Percentiles rank a stretch among this genome's conserved stretches.
Evolutionary conservation across 331 rosid genomes (phyloP).

Genomic region (Prunus yedoensis): DNA sequence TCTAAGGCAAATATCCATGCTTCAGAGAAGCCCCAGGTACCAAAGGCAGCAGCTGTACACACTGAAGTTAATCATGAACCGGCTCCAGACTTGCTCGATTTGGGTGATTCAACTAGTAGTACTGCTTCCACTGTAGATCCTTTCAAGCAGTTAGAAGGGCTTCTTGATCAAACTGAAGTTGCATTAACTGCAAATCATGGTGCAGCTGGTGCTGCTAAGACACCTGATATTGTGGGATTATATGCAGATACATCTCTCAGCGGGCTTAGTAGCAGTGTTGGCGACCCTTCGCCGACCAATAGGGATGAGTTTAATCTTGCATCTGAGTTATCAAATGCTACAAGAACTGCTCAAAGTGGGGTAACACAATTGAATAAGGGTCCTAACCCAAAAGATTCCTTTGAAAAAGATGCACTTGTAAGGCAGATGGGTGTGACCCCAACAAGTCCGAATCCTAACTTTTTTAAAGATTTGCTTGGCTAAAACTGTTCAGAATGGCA

Average conservation of each 20-base stretch:
- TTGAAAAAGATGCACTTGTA: constrained; percentile 79
- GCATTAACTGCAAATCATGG: constrained; percentile 35
- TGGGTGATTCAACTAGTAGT: constrained; percentile 57
- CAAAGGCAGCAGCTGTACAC: constrained; percentile 41
- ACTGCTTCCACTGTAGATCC: constrained; percentile 58
- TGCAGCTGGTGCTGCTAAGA: constrained; percentile 30
- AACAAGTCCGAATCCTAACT: no score
- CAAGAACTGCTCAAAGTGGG: constrained; percentile 34
- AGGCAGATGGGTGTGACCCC: constrained; percentile 76
- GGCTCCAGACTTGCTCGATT: constrained; percentile 81
- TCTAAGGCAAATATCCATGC: constrained; percentile 43
- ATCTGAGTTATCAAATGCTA: constrained; percentile 43
- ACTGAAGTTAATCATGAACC: constrained; percentile 46
- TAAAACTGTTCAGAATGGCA: no score
- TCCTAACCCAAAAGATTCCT: constrained; percentile 42
- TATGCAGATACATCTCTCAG: constrained; percentile 42
- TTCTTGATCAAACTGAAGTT: constrained; percentile 48
- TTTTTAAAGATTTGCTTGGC: constrained; percentile 1
- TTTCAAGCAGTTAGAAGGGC: constrained; percentile 74
- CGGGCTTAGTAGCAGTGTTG: constrained; percentile 38
- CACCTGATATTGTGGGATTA: constrained; percentile 52
- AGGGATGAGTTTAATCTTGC: constrained; percentile 42
- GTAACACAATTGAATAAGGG: constrained; percentile 57
- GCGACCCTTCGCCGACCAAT: constrained; percentile 34
- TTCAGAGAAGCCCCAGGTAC: constrained; percentile 41